These are phyloP conservation scores for Phoma sp. DNA, from an alignment of 2,329 filamentous ascomycete species.

Conservation along the genomic window DNA sequence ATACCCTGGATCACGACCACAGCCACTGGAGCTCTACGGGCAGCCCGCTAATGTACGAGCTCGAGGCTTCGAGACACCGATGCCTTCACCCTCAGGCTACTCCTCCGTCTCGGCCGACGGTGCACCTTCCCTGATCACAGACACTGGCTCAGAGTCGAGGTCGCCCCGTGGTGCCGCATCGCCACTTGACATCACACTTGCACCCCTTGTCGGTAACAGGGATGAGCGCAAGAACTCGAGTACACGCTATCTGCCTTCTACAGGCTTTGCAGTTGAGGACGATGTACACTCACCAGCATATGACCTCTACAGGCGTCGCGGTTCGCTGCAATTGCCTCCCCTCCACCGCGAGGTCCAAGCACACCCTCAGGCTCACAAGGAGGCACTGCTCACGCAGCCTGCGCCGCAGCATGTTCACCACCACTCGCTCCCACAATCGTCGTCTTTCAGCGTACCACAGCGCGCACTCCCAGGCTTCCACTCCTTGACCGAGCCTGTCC, in stretches of 20 bases:
- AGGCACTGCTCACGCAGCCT: conserved; percentile 45
- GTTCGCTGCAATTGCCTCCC: conserved; percentile 46
- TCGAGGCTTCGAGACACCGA: conserved; percentile 60
- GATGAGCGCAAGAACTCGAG: conserved; percentile 48
- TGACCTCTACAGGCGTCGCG: conserved; percentile 38
- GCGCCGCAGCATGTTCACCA: conserved; percentile 41
- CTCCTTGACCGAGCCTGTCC: conserved; percentile 42
- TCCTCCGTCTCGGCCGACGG: conserved; percentile 70
- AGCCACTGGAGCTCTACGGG: conserved; percentile 41
- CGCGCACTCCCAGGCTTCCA: conserved; percentile 43
- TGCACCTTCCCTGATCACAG: conserved; percentile 75
- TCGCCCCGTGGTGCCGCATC: conserved; percentile 57
- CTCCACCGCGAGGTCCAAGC: conserved; percentile 35
- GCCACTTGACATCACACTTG: conserved; percentile 54
- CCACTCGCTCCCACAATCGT: conserved; percentile 40
- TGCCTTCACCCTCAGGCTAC: conserved; percentile 69
- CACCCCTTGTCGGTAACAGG: conserved; percentile 46
- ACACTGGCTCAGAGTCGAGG: conserved; percentile 60
- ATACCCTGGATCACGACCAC: conserved; percentile 42
- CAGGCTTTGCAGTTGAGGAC: conserved; percentile 48
- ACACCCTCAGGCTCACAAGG: conserved; percentile 27
- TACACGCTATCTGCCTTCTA: conserved; percentile 47
- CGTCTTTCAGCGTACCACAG: conserved; percentile 33
- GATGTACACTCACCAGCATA: conserved; percentile 37
- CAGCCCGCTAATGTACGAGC: conserved; percentile 33